phyloP scores from a whole-genome alignment of 805 yeast genomes.

The Dipodascus albidus region DNA sequence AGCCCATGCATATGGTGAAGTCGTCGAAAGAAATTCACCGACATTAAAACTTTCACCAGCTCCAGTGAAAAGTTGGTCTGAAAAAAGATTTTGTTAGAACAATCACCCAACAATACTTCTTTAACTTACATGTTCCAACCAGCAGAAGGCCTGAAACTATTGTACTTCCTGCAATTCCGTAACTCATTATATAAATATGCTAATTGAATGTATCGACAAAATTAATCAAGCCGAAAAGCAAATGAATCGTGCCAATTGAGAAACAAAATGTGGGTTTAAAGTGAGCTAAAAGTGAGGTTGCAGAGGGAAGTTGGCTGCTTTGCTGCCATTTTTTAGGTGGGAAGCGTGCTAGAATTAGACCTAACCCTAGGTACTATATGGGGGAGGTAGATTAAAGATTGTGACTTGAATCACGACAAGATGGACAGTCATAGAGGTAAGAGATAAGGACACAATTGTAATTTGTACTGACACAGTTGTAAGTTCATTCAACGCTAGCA shows the following conservation, averaged over 20 bases:
- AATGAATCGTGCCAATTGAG: not conserved
- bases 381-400: too few relatives aligned
- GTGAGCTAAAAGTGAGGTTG: not conserved
- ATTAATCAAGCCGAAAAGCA: too few relatives aligned
- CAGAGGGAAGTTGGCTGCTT: conserved; percentile 1
- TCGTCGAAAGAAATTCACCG: conserved; percentile 71
- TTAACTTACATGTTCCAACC: conserved; percentile 30
- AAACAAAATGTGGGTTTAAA: not conserved
- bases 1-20: conserved; percentile 98
- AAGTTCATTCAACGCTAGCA: conserved; percentile 37
- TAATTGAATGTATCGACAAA: not conserved
- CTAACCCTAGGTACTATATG: too few relatives aligned
- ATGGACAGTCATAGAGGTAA: conserved; percentile 4
- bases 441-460: not conserved
- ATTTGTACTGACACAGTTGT: not conserved
- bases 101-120: not conserved
- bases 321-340: conserved; percentile 1
- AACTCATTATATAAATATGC: not conserved
- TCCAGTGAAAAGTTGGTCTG: conserved; percentile 58
- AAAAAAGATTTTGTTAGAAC: not conserved
- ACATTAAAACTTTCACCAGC: conserved; percentile 87
- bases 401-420: too few relatives aligned
- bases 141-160: conserved; percentile 22
- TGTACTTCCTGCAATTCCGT: conserved; percentile 6
- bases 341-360: too few relatives aligned